Conservation (phyloP, 2,329 filamentous ascomycete species). For the Trichoderma pleuroti region DNA sequence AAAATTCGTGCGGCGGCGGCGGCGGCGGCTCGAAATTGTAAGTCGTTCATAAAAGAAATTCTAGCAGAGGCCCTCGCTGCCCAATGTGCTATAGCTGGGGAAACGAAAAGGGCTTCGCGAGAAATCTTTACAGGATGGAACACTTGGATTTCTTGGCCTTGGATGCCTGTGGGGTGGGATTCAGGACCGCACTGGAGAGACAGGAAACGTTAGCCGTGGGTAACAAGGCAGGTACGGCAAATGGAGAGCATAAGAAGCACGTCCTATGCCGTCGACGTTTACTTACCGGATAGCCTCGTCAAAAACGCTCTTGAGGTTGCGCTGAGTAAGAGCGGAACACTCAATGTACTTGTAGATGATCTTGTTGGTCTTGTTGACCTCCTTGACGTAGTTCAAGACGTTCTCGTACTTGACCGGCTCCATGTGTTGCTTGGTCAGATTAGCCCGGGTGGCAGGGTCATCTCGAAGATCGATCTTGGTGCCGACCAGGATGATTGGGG, state of each 20-base stretch:
- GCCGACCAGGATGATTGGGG: slow-evolving; percentile 94
- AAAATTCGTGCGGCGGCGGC: slow-evolving; percentile 8
- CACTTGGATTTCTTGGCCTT: slow-evolving; percentile 66
- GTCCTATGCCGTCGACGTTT: background rate
- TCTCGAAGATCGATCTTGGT: slow-evolving; percentile 96
- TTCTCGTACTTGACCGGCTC: slow-evolving; percentile 95
- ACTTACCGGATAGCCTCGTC: slow-evolving; percentile 95
- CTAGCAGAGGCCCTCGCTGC: slow-evolving; percentile 10
- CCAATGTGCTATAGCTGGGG: slow-evolving; percentile 4
- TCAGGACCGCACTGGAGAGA: slow-evolving; percentile 61
- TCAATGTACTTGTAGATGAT: slow-evolving; percentile 98
- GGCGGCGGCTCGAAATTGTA: slow-evolving; percentile 9
- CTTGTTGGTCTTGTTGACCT: slow-evolving; percentile 45
- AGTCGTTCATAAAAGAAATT: slow-evolving; percentile 5
- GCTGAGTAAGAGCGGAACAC: slow-evolving; percentile 93
- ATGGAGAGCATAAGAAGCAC: background rate
- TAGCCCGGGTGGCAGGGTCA: slow-evolving; percentile 76
- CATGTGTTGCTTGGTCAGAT: slow-evolving; percentile 88
- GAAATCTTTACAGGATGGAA: slow-evolving; percentile 57
- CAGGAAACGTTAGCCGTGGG: slow-evolving; percentile 21
- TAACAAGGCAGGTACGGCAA: background rate
- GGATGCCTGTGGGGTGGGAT: slow-evolving; percentile 56
- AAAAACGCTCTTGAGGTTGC: slow-evolving; percentile 97
- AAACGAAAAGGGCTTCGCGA: slow-evolving; percentile 1
- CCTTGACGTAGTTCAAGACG: slow-evolving; percentile 80